Conservation (phyloP, 441 rosid genomes). For the Breynia disticha region DNA sequence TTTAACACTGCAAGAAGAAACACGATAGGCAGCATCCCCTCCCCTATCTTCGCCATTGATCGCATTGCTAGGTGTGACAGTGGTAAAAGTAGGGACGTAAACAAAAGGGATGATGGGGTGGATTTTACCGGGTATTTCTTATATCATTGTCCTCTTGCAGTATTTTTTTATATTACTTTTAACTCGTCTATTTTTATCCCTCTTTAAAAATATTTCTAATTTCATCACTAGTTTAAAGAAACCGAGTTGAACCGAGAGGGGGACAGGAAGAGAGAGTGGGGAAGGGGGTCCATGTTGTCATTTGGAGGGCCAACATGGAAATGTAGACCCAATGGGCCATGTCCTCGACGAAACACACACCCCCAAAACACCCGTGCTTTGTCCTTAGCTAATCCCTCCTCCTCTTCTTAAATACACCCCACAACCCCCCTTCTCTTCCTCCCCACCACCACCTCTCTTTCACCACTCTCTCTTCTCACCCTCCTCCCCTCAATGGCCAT, state of each 20-base stretch:
- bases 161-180: too few relatives aligned
- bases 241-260: not conserved
- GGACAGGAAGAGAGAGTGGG: slow-evolving; percentile 19
- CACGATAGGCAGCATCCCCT: too few relatives aligned
- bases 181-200: too few relatives aligned
- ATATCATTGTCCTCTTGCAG: too few relatives aligned
- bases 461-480: not conserved
- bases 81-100: too few relatives aligned
- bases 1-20: too few relatives aligned
- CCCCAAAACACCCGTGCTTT: slow-evolving; percentile 39
- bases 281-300: slow-evolving; percentile 50
- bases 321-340: slow-evolving; percentile 30
- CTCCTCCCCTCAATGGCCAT: slow-evolving; percentile 40
- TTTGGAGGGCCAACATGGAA: slow-evolving; percentile 47
- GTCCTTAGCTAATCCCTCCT: slow-evolving; percentile 21
- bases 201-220: too few relatives aligned
- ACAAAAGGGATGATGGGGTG: too few relatives aligned
- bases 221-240: too few relatives aligned
- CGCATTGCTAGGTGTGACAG: too few relatives aligned
- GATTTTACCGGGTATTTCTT: too few relatives aligned
- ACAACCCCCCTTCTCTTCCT: slow-evolving; percentile 4
- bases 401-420: slow-evolving; percentile 3
- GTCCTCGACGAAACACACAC: slow-evolving; percentile 33
- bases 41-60: too few relatives aligned
- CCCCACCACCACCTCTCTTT: not conserved